A percentile compares a stretch with the other conserved stretches of the same genome.
Conservation (phyloP, 2,329 filamentous ascomycete species). For the Diaporthe ilicicola region DNA sequence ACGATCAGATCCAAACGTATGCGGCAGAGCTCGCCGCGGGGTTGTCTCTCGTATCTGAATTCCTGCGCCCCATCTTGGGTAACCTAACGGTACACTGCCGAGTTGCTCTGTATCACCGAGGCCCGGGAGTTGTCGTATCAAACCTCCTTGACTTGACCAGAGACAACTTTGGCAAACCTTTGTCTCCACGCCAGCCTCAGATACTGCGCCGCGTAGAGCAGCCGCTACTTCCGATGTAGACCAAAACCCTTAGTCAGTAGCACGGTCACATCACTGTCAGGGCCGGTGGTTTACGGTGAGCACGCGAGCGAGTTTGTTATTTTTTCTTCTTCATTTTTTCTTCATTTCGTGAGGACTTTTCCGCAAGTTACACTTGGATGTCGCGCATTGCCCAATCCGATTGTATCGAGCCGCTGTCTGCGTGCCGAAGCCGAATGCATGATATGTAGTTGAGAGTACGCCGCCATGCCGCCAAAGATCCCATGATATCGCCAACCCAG, state of each 20-base stretch:
- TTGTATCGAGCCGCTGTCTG: not conserved
- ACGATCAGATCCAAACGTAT: not conserved
- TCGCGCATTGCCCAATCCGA: not conserved
- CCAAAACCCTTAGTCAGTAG: not conserved
- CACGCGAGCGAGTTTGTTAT: not conserved
- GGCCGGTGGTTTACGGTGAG: not conserved
- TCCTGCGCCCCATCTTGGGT: not conserved
- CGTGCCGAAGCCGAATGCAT: slow-evolving; percentile 3
- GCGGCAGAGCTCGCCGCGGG: not conserved
- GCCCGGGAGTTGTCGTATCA: not conserved
- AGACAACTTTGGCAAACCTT: not conserved
- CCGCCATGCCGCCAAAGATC: not conserved
- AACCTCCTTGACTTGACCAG: not conserved
- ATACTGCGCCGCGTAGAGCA: too few species aligned
- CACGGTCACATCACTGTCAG: not conserved
- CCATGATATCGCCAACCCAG: slow-evolving; percentile 5
- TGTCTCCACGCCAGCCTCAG: not conserved
- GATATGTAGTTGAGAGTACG: slow-evolving; percentile 2
- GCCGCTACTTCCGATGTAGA: not conserved
- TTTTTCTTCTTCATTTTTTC: not conserved
- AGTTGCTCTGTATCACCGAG: not conserved
- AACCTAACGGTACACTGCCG: not conserved
- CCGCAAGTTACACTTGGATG: not conserved
- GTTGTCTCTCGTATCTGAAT: slow-evolving; percentile 14
- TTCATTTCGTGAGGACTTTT: not conserved